A percentile compares a stretch with the other conserved stretches of the same genome.
Evolutionary conservation across 2,329 filamentous ascomycete genomes (phyloP).

Genomic region (Colletotrichum nymphaeae): DNA sequence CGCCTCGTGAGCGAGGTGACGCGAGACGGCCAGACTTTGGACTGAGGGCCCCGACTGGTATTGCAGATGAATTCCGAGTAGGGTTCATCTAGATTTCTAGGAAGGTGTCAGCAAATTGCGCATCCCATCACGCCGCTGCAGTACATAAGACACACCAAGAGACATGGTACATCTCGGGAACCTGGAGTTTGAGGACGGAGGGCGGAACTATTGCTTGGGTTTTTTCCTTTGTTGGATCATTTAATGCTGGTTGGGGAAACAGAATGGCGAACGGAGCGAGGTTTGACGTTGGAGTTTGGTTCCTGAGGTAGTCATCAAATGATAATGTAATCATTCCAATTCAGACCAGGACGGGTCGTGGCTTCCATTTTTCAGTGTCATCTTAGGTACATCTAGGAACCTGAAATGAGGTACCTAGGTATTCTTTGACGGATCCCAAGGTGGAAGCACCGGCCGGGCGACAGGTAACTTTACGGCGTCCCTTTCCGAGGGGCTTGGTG

Average conservation of each 20-base stretch:
- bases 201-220: neutral
- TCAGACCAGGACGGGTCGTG: neutral
- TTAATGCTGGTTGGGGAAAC: neutral
- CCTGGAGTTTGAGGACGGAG: neutral
- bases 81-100: conserved; percentile 30
- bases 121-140: neutral
- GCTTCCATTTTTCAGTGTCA: neutral
- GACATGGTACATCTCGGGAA: neutral
- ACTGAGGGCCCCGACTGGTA: conserved; percentile 34
- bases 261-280: neutral
- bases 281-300: conserved; percentile 2
- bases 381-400: no score
- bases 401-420: no score
- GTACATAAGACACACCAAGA: neutral
- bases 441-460: no score
- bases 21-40: conserved; percentile 33
- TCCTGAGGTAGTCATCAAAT: conserved; percentile 2
- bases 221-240: neutral
- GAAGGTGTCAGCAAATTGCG: neutral
- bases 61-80: conserved; percentile 36
- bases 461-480: no score
- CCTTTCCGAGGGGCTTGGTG: no score
- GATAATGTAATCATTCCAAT: conserved; percentile 19
- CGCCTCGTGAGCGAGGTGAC: neutral
- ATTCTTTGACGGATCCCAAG: neutral